Conservation (phyloP, 2,329 filamentous ascomycete genomes). For the Pseudopithomyces chartarum region DNA sequence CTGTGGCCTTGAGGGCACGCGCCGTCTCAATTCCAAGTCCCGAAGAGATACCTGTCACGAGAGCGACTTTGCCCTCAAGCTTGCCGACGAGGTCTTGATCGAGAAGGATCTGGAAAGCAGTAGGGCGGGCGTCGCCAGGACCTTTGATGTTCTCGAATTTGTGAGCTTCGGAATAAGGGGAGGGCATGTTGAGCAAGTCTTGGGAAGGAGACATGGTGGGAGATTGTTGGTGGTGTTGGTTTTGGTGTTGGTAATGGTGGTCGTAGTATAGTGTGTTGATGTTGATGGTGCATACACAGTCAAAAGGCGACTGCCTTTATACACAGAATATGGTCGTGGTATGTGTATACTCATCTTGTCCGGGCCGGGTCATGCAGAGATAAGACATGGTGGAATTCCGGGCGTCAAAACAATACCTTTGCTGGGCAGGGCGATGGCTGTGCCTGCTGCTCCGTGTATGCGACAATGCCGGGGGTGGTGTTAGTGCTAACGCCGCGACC, state of each 20-base stretch:
- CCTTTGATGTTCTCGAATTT: constrained; percentile 25
- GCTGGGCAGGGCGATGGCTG: too few relatives aligned
- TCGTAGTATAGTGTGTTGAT: too few relatives aligned
- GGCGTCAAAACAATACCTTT: too few relatives aligned
- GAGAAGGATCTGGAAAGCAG: constrained; percentile 44
- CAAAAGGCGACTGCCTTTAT: too few relatives aligned
- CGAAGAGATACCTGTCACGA: constrained; percentile 24
- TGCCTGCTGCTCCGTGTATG: background rate
- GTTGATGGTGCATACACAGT: too few relatives aligned
- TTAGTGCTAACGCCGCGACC: too few relatives aligned
- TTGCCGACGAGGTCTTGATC: constrained; percentile 41
- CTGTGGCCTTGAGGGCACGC: constrained; percentile 50
- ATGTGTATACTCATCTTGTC: too few relatives aligned
- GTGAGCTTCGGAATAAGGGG: constrained; percentile 15
- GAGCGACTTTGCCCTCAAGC: constrained; percentile 25
- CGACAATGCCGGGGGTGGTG: background rate
- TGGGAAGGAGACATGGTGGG: background rate
- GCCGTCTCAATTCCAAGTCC: constrained; percentile 25
- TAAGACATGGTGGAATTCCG: too few relatives aligned
- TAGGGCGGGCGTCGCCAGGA: constrained; percentile 47
- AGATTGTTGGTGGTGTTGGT: too few relatives aligned
- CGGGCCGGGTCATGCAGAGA: too few relatives aligned
- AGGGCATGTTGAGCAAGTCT: constrained; percentile 3
- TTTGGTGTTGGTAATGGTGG: too few relatives aligned
- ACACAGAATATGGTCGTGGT: too few relatives aligned